Percentiles rank a stretch among this genome's conserved stretches.
phyloP scores from a whole-genome alignment of 176 grass and related monocot genomes.

The Phoenix roebelenii region DNA sequence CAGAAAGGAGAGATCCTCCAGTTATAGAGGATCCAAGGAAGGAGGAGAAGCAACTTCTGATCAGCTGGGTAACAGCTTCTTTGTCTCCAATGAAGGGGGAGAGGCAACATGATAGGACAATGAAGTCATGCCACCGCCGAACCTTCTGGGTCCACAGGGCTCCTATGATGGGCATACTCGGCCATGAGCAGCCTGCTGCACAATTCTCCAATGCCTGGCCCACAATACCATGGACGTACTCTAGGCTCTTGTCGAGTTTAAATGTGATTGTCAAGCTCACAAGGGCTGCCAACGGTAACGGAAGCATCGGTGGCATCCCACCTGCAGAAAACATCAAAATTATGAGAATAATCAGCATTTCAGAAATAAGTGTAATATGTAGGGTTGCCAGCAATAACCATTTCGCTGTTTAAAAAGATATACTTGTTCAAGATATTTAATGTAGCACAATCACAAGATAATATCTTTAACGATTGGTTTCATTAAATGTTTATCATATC shows the following conservation, averaged over 20 bases:
- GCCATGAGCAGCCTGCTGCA: slow-evolving; percentile 64
- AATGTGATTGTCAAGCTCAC: slow-evolving; percentile 97
- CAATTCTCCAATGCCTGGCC: slow-evolving; percentile 89
- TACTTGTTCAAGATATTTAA: too few relatives aligned
- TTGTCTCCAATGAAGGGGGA: slow-evolving; percentile 75
- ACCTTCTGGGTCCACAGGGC: slow-evolving; percentile 94
- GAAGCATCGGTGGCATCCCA: slow-evolving; percentile 85
- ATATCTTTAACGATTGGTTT: too few relatives aligned
- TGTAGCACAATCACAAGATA: too few relatives aligned
- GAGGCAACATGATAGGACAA: slow-evolving; percentile 65
- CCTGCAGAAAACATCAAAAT: slow-evolving; percentile 25
- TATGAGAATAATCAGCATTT: too few relatives aligned
- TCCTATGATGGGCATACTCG: slow-evolving; percentile 94
- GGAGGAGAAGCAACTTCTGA: slow-evolving; percentile 75
- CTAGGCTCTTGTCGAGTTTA: slow-evolving; percentile 76
- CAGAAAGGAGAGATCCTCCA: slow-evolving; percentile 36
- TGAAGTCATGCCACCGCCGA: slow-evolving; percentile 82
- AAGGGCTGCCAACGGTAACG: slow-evolving; percentile 90
- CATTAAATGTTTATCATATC: too few relatives aligned
- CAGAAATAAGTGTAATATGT: too few relatives aligned
- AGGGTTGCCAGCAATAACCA: too few relatives aligned
- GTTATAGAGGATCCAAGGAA: slow-evolving; percentile 44
- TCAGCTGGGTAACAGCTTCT: slow-evolving; percentile 63
- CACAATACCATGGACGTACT: slow-evolving; percentile 53
- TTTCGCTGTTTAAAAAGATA: too few relatives aligned